phyloP scores from a whole-genome alignment of 805 yeast genomes.

The Yarrowia sp. region DNA sequence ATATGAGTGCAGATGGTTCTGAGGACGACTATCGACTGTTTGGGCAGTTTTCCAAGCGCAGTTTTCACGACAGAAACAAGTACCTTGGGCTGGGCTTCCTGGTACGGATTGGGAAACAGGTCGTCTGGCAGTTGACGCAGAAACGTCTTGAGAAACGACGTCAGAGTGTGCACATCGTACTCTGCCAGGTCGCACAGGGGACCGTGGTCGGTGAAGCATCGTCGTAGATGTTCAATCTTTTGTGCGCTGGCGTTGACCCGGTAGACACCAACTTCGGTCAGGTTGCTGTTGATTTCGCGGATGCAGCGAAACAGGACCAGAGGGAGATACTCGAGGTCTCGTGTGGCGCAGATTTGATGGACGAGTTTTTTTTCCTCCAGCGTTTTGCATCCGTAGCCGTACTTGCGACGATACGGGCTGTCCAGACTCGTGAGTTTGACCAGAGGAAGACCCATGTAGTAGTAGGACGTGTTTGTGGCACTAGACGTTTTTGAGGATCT shows the following conservation, averaged over 20 bases:
- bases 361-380: not conserved
- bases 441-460: not conserved
- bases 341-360: conserved; percentile 5
- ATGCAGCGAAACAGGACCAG: conserved; percentile 12
- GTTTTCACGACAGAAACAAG: not conserved
- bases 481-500: too few species aligned
- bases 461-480: not conserved
- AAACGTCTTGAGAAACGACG: not conserved
- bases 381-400: not conserved
- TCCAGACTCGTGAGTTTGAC: not conserved
- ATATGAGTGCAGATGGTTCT: not conserved
- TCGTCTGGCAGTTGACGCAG: conserved; percentile 10
- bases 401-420: not conserved
- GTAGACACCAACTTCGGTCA: conserved; percentile 10
- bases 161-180: not conserved
- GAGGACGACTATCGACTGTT: conserved; percentile 5
- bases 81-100: not conserved
- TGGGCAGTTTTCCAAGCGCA: not conserved
- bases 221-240: not conserved
- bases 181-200: not conserved
- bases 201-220: not conserved
- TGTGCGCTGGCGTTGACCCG: not conserved
- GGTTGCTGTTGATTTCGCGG: not conserved
- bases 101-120: not conserved
- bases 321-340: conserved; percentile 8